These are phyloP conservation scores for Cutaneotrichosporon dermatis DNA, from an alignment of 1,284 basidiomycete genomes.

Conservation along the genomic window DNA sequence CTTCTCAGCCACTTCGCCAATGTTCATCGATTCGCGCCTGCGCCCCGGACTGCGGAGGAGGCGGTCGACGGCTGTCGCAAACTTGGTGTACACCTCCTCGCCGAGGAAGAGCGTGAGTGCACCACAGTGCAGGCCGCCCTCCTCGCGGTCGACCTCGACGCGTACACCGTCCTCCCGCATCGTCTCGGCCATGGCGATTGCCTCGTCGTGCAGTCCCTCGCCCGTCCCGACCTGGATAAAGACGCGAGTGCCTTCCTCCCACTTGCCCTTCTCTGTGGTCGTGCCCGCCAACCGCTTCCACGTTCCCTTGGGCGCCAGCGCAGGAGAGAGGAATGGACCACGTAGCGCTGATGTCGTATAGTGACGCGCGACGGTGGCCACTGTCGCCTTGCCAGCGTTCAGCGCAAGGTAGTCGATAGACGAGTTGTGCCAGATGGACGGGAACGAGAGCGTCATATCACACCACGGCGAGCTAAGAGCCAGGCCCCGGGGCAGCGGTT, in stretches of 20 bases:
- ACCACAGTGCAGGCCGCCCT: constrained; percentile 3
- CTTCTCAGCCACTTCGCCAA: neutral
- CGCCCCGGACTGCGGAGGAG: neutral
- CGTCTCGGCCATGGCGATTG: neutral
- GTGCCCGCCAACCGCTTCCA: constrained; percentile 17
- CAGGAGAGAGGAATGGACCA: neutral
- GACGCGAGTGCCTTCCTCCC: neutral
- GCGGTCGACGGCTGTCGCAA: neutral
- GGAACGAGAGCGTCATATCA: constrained; percentile 2
- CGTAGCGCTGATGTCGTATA: neutral
- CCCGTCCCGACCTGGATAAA: neutral
- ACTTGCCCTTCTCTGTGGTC: neutral
- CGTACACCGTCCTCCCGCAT: neutral
- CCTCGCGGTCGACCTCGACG: neutral
- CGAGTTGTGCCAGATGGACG: neutral
- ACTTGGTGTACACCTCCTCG: neutral
- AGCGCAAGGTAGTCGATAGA: neutral
- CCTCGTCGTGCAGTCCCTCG: neutral
- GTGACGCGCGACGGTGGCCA: neutral
- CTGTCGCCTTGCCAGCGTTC: neutral
- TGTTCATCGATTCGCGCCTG: neutral
- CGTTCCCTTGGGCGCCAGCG: neutral
- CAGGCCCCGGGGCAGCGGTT: constrained; percentile 1
- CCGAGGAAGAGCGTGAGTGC: neutral
- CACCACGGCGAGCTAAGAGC: constrained; percentile 13